Conservation (phyloP, 2,329 filamentous ascomycete genomes). For the Stromatinia cepivora region DNA sequence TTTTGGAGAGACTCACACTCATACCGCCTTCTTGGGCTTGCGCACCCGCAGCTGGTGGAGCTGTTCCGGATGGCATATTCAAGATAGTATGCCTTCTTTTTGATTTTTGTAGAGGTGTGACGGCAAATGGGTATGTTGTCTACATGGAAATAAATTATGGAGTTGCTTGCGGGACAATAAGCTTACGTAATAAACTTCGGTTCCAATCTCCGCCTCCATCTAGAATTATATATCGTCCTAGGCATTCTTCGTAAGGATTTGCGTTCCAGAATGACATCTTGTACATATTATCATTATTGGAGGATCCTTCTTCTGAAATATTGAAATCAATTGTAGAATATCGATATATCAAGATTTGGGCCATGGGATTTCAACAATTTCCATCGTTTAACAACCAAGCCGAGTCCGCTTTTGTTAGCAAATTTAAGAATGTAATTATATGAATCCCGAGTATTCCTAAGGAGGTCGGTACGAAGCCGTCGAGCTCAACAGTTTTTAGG, state of each 20-base stretch:
- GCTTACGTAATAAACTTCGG: background rate
- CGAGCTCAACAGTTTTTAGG: background rate
- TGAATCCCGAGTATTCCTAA: background rate
- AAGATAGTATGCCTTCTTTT: slow-evolving; percentile 20
- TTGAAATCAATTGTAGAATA: background rate
- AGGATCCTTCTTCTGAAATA: background rate
- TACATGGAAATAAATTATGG: slow-evolving; percentile 9
- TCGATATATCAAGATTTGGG: background rate
- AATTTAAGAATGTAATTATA: background rate
- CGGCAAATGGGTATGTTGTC: slow-evolving; percentile 1
- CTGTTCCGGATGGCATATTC: slow-evolving; percentile 41
- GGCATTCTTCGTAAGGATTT: background rate
- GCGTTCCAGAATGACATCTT: background rate
- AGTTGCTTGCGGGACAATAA: background rate
- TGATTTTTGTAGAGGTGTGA: background rate
- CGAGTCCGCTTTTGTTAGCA: background rate
- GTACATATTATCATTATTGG: too few relatives aligned
- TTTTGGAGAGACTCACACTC: slow-evolving; percentile 35
- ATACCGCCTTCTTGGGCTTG: slow-evolving; percentile 37
- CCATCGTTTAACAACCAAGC: background rate
- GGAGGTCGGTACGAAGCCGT: background rate
- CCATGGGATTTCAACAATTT: background rate
- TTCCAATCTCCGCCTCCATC: background rate
- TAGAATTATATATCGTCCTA: background rate
- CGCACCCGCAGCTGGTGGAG: slow-evolving; percentile 38